These are phyloP conservation scores for Starmerella cellae DNA, from an alignment of 805 yeast species.

Conservation along the genomic window DNA sequence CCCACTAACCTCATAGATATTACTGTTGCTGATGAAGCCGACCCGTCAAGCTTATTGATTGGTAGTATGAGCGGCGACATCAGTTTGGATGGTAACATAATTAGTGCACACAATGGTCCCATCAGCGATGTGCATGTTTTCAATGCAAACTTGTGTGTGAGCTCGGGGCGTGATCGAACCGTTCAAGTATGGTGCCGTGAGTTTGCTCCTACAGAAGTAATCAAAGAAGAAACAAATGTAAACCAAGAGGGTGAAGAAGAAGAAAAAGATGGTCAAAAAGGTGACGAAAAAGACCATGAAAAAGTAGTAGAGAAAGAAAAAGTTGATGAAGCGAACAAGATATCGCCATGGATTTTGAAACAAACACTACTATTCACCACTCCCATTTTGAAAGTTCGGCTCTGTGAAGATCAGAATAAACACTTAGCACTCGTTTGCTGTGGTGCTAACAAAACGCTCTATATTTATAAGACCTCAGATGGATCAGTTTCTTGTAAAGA, in stretches of 20 bases:
- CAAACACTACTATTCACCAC: slow-evolving; percentile 36
- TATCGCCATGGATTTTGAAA: slow-evolving; percentile 37
- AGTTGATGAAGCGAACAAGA: not conserved
- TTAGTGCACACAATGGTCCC: slow-evolving; percentile 19
- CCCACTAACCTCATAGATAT: slow-evolving; percentile 2
- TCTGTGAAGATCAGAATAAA: slow-evolving; percentile 23
- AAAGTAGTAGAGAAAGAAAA: too few species aligned
- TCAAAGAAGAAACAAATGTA: slow-evolving; percentile 8
- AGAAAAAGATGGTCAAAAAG: too few species aligned
- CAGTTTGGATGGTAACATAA: slow-evolving; percentile 1
- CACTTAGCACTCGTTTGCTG: slow-evolving; percentile 30
- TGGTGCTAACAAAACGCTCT: slow-evolving; percentile 49
- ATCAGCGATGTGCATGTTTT: slow-evolving; percentile 15
- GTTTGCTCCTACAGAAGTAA: too few species aligned
- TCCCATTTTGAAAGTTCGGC: slow-evolving; percentile 19
- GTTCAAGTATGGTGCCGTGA: slow-evolving; percentile 16
- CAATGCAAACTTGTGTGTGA: slow-evolving; percentile 1
- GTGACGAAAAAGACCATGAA: too few species aligned
- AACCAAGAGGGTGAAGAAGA: too few species aligned
- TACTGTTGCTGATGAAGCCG: slow-evolving; percentile 1
- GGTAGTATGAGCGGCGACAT: slow-evolving; percentile 14
- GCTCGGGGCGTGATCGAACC: slow-evolving; percentile 19
- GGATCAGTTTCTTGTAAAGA: slow-evolving; percentile 3
- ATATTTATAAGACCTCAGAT: slow-evolving; percentile 36
- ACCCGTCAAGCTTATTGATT: not conserved